Conservation (phyloP, 768 basidiomycete species). For the Leccinum pellstonianum region DNA sequence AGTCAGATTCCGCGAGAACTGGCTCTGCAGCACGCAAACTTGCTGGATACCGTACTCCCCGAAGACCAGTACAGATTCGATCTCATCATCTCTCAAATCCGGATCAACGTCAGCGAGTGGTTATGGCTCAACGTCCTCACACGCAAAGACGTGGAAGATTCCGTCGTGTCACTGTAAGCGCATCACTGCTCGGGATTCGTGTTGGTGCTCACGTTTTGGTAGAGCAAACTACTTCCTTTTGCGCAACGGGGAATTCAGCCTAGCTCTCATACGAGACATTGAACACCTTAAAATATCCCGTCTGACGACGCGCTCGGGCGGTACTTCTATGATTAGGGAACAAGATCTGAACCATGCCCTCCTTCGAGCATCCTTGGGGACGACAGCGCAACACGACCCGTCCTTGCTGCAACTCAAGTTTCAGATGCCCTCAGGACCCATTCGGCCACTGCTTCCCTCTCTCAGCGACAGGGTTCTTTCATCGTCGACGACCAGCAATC, state of each 20-base stretch:
- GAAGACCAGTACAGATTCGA: conserved; percentile 80
- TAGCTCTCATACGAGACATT: conserved; percentile 83
- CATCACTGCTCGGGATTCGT: not conserved
- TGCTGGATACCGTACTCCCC: conserved; percentile 67
- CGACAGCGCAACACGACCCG: conserved; percentile 85
- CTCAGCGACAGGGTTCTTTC: conserved; percentile 45
- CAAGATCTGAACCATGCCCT: conserved; percentile 87
- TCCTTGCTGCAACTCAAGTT: conserved; percentile 71
- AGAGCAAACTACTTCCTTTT: conserved; percentile 88
- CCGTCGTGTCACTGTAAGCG: conserved; percentile 80
- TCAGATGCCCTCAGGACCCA: conserved; percentile 74
- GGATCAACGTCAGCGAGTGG: conserved; percentile 89
- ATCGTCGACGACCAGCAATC: conserved; percentile 38
- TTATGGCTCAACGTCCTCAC: conserved; percentile 90
- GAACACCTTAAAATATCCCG: conserved; percentile 81
- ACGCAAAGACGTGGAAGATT: conserved; percentile 75
- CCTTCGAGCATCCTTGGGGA: conserved; percentile 84
- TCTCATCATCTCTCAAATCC: conserved; percentile 66
- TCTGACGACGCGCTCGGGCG: conserved; percentile 61
- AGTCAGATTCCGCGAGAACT: conserved; percentile 70
- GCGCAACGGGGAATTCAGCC: conserved; percentile 83
- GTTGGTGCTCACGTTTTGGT: conserved; percentile 7
- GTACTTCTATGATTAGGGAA: conserved; percentile 79
- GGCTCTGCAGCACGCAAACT: conserved; percentile 59
- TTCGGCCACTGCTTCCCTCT: conserved; percentile 80